Evolutionary conservation across 805 yeast genomes (phyloP).

Genomic region (Candida sphagnicola): DNA sequence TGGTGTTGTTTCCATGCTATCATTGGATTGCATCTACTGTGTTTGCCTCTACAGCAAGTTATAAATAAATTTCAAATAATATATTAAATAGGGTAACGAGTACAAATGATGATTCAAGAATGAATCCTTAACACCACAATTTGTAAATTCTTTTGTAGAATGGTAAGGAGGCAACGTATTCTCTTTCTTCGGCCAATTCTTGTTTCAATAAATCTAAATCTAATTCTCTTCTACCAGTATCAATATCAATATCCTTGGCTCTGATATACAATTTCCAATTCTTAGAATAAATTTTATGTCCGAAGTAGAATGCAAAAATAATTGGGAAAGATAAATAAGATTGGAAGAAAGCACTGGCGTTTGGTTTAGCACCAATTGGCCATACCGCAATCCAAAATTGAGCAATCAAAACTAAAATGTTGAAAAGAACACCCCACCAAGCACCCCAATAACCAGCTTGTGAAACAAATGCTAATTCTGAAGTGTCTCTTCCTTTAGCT

Average conservation of each 20-base stretch:
- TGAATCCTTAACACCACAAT: constrained; percentile 27
- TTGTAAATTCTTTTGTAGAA: constrained; percentile 22
- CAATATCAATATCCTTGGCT: constrained; percentile 29
- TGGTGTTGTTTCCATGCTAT: too few relatives aligned
- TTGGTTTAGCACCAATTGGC: constrained; percentile 46
- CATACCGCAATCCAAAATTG: constrained; percentile 66
- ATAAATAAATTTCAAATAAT: too few relatives aligned
- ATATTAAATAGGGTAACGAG: too few relatives aligned
- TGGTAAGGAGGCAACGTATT: constrained; percentile 20
- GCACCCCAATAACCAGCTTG: constrained; percentile 54
- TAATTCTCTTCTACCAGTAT: constrained; percentile 31
- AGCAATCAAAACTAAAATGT: constrained; percentile 48
- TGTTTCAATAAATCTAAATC: constrained; percentile 31
- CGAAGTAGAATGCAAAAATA: constrained; percentile 24
- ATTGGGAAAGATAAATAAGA: constrained; percentile 33
- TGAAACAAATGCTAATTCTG: constrained; percentile 52
- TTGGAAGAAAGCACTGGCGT: constrained; percentile 27
- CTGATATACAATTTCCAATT: constrained; percentile 23
- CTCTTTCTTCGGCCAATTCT: constrained; percentile 32
- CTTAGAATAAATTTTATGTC: constrained; percentile 24
- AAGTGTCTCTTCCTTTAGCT: constrained; percentile 47
- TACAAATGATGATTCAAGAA: too few relatives aligned
- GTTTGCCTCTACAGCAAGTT: too few relatives aligned
- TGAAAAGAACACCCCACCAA: constrained; percentile 45
- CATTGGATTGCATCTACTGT: too few relatives aligned